These are phyloP conservation scores for Haberlea rhodopensis DNA, from an alignment of 257 asterid genomes.

Conservation along the genomic window DNA sequence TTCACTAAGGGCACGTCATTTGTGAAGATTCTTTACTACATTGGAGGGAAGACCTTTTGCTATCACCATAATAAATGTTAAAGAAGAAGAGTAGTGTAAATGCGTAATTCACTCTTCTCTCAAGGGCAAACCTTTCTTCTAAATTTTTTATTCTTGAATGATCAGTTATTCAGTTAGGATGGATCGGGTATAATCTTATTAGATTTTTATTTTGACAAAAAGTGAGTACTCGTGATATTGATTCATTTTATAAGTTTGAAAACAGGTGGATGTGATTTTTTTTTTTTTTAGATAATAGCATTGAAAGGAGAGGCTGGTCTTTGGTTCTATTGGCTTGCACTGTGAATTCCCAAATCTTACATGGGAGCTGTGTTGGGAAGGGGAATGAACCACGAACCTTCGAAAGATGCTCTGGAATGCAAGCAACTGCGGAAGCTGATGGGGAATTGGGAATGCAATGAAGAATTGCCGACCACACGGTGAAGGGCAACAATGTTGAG, in stretches of 20 bases:
- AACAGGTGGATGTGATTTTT: slow-evolving; percentile 2
- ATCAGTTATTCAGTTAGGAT: slow-evolving; percentile 4
- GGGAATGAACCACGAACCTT: too few relatives aligned
- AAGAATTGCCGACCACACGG: too few relatives aligned
- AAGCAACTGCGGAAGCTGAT: too few relatives aligned
- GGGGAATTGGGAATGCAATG: too few relatives aligned
- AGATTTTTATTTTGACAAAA: slow-evolving; percentile 8
- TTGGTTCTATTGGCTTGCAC: too few relatives aligned
- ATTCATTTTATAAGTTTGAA: slow-evolving; percentile 18
- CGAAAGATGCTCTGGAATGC: too few relatives aligned
- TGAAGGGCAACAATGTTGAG: too few relatives aligned
- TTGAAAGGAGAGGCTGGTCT: too few relatives aligned
- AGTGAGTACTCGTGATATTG: slow-evolving; percentile 2
- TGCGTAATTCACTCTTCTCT: slow-evolving; percentile 12
- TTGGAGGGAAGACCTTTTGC: slow-evolving; percentile 12
- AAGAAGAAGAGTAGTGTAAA: slow-evolving; percentile 7
- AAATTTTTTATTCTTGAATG: background rate
- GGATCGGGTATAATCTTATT: background rate
- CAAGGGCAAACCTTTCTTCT: background rate
- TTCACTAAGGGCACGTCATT: slow-evolving; percentile 1
- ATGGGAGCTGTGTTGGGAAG: too few relatives aligned
- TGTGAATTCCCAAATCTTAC: too few relatives aligned
- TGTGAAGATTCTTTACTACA: background rate
- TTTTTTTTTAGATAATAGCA: slow-evolving; percentile 13
- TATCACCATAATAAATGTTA: background rate